Conservation (phyloP, 2,329 filamentous ascomycete species). For the Cordyceps cateniannulata region DNA sequence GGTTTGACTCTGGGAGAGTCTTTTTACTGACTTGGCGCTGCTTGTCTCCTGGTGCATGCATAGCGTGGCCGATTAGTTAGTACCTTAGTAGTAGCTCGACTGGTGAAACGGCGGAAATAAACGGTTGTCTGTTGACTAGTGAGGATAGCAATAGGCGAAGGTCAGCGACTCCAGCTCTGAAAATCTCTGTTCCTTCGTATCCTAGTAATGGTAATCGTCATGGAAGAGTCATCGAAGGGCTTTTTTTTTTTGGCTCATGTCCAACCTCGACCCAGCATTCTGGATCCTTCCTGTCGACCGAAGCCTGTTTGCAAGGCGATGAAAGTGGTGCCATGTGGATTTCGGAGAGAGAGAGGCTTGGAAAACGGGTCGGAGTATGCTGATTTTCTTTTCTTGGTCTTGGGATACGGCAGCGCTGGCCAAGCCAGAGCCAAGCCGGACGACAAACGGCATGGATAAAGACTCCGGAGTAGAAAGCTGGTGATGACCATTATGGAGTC, state of each 20-base stretch:
- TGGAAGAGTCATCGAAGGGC: not conserved
- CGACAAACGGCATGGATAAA: not conserved
- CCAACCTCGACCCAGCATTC: not conserved
- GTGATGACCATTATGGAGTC: not conserved
- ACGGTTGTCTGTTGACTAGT: not conserved
- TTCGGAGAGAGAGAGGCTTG: not conserved
- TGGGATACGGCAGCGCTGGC: not conserved
- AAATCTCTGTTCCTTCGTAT: not conserved
- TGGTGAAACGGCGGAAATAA: slow-evolving; percentile 8
- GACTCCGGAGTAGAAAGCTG: not conserved
- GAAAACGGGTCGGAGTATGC: not conserved
- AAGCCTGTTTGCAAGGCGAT: not conserved
- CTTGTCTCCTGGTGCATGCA: not conserved
- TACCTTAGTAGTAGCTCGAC: not conserved
- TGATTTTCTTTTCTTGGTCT: not conserved
- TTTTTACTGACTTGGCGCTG: not conserved
- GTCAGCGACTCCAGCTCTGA: not conserved
- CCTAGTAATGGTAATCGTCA: not conserved
- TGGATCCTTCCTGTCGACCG: slow-evolving; percentile 1
- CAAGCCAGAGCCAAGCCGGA: not conserved
- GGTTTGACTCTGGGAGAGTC: not conserved
- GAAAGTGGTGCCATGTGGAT: slow-evolving; percentile 1
- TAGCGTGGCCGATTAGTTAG: too few species aligned
- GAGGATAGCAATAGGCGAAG: not conserved
- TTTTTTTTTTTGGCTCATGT: not conserved